Base-by-base conservation (phyloP, 805 yeast genomes). In the Jamesozyma spencerorum region DNA sequence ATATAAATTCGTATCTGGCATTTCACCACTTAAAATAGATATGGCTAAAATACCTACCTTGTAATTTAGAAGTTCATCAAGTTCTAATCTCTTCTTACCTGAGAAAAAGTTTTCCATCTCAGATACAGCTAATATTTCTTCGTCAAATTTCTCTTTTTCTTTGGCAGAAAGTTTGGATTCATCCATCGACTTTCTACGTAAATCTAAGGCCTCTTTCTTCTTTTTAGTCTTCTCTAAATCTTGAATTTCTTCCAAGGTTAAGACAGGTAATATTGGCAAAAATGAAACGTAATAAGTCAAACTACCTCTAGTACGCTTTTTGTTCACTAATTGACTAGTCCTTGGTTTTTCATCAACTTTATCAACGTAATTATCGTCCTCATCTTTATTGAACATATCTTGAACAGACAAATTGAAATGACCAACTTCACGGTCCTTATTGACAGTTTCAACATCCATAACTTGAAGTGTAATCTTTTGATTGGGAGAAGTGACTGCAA, bases 361-460 rank as follows among this genome's bases (percentile, higher is more conserved):
- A 51, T 79, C 83, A 41, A 75, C 62, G 47, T 78, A 79, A 43
- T 70, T 66, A 40, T 84, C 95, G 45, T 81, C 68, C 17, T 63
- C 64, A 43, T 69, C 69, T 55, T 74, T 79, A 46, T 74, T 72
- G 56, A 90, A 77, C 50, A 85, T 65, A 20, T 79, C 85, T 40
- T 70, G 68, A 46, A 85, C 67, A 51, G 77, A 75, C 17, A 92
- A 64, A 52, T 79, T 81, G 64, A 85, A 81, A 2, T 81, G 72
- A 39, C 99, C 99, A 37, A 92, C 72, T 4, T 94, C 75, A 53
- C 96, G 77, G 62, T 92, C 98, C 33, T 77, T 75, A n/a, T 81
- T 75, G 40, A 66, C 72, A 44, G 72, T 73, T 64, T 88, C 90
- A 27, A 82, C 83, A 64, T 92, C 97, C 95, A 92, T 84, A 5